A percentile compares a stretch with the other conserved stretches of the same genome.
phyloP scores from a whole-genome alignment of 2,329 filamentous ascomycete genomes.

The Aspergillus candidus region DNA sequence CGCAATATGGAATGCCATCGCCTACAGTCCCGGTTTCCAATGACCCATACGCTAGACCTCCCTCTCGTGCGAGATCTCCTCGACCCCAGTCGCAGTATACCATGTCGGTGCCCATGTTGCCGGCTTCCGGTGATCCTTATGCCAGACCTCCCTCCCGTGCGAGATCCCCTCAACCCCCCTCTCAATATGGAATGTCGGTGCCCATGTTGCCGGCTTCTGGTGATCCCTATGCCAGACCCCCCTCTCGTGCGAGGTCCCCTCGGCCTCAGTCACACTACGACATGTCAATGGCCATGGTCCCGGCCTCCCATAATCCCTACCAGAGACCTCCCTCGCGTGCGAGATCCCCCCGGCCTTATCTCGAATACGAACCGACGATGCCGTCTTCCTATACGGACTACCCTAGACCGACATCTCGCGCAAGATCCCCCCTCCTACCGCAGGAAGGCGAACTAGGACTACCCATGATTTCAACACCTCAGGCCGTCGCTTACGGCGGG shows the following conservation, averaged over 20 bases:
- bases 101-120: too few species aligned
- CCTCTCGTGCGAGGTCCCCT: conserved; percentile 19
- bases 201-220: too few species aligned
- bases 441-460: conserved; percentile 12
- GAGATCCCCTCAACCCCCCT: too few species aligned
- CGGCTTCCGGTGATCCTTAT: too few species aligned
- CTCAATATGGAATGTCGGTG: too few species aligned
- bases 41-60: conserved; percentile 16
- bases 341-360: neutral
- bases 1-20: too few species aligned
- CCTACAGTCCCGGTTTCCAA: too few species aligned
- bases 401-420: conserved; percentile 22
- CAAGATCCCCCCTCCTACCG: conserved; percentile 16
- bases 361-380: neutral
- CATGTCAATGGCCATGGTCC: neutral
- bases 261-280: neutral
- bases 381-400: conserved; percentile 6
- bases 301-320: conserved; percentile 1
- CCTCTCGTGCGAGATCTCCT: conserved; percentile 18
- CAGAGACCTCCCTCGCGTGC: conserved; percentile 15
- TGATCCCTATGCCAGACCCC: conserved; percentile 17
- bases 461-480: conserved; percentile 12
- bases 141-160: too few species aligned
- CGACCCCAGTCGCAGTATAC: too few species aligned
- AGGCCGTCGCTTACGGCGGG: conserved; percentile 1